Evolutionary conservation across 148 eudicot genomes (phyloP), one percentile per base, ranked within the genome.

Genomic region (Rhododendron kiyosumense): DNA sequence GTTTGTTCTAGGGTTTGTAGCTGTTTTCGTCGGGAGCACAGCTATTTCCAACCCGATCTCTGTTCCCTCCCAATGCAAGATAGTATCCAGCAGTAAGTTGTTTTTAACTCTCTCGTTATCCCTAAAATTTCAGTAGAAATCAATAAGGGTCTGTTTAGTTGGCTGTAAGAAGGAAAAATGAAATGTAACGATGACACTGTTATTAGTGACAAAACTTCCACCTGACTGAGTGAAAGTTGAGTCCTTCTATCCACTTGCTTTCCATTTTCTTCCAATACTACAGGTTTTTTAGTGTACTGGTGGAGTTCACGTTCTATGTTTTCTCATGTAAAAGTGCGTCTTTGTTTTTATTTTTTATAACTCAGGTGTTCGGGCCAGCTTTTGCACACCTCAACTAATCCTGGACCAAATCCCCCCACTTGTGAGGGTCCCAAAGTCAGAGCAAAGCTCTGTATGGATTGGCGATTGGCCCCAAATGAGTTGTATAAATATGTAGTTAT

Each of bases 51-150:
- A 51, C 17, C 63, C 82, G n/a, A 80, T 80, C 82, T 49, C 63
- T 14, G 82, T 80, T 80, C 38, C 82, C 63, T 80, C 82, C 36
- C 82, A 51, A 34, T 80, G 82, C 82, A 80, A 51, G 82, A 80
- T 80, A 49, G 63, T 80, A 2, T 80, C 82, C 41, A 80, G 82
- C 63, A 80, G 82, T 80, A 49, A 80, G 57, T 79, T 45, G 18
- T 51, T 80, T 14, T 52, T 45, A 24, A 36, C 26, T 18, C 46
- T 43, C 49, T 46, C 54, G 11, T 78, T 34, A 1, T 45, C 24
- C 54, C 30, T 13, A 43, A 48, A 48, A 41, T 41, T 78, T 45
- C 9, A 20, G 30, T 43, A 0, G 38, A 43, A 34, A 73, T 73
- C 43, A n/a, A 5, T 7, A 17, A 74, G 24, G 77, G 51, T 24